phyloP scores from a whole-genome alignment of 148 eudicot species.

The Mesembryanthemum crystallinum region DNA sequence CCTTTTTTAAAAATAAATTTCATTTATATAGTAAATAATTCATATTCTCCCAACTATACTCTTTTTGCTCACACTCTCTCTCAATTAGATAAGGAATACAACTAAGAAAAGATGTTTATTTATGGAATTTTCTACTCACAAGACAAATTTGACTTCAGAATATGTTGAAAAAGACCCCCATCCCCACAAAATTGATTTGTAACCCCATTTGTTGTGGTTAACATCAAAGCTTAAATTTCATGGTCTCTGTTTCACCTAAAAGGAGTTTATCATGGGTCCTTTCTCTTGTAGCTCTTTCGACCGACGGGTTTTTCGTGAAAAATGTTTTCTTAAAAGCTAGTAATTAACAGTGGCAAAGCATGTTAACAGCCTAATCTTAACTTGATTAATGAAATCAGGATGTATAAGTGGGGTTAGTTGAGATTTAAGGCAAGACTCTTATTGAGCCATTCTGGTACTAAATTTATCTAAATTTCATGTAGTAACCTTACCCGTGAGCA shows the following conservation, averaged over 20 bases:
- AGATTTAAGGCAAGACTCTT: conserved; percentile 15
- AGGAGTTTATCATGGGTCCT: neutral
- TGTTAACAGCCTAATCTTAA: conserved; percentile 2
- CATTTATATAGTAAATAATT: neutral
- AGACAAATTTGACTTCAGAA: conserved; percentile 23
- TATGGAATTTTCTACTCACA: conserved; percentile 23
- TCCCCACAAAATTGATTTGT: neutral
- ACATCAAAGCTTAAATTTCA: neutral
- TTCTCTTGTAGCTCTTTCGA: neutral
- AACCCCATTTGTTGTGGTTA: neutral
- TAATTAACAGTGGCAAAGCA: neutral
- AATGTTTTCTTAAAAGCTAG: neutral
- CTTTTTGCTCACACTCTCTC: conserved; percentile 4
- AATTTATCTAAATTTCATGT: neutral
- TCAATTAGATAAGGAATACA: conserved; percentile 16
- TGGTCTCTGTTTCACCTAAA: conserved; percentile 6
- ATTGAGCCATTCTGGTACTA: neutral
- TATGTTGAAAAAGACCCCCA: conserved; percentile 27
- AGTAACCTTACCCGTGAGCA: neutral
- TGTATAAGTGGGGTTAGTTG: conserved; percentile 32
- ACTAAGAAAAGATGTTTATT: conserved; percentile 11
- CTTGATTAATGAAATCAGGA: neutral
- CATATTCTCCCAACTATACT: neutral
- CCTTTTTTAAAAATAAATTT: too few relatives aligned
- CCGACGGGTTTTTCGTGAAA: neutral